phyloP scores from a whole-genome alignment of 192 early-diverging fungal species.

The Backusella westeae region DNA sequence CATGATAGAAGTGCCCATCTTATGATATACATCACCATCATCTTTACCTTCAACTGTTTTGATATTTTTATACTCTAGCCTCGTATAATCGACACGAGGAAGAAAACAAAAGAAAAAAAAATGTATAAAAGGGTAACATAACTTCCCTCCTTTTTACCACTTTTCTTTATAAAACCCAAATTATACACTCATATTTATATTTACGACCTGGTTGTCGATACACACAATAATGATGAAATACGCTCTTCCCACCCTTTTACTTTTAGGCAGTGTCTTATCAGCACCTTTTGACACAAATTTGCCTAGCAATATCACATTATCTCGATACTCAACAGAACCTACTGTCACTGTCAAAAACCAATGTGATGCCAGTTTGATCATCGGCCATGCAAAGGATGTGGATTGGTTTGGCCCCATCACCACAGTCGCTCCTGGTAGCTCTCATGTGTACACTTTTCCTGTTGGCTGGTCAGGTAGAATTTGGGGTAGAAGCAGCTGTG shows the following conservation, averaged over 20 bases:
- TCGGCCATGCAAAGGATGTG: constrained; percentile 19
- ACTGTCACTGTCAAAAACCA: constrained; percentile 23
- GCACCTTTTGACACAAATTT: neutral
- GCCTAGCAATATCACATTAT: neutral
- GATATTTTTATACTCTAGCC: neutral
- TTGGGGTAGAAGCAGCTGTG: constrained; percentile 27
- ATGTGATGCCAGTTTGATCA: neutral
- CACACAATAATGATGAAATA: neutral
- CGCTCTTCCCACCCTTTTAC: neutral
- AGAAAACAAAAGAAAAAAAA: neutral
- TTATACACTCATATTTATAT: neutral
- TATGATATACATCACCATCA: neutral
- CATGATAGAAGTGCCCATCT: no score
- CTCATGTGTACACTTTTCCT: constrained; percentile 3
- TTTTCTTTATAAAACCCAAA: neutral
- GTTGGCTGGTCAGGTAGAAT: constrained; percentile 26
- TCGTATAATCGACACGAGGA: neutral
- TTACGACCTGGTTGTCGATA: neutral
- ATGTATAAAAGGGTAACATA: neutral
- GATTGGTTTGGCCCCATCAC: constrained; percentile 12
- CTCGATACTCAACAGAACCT: neutral
- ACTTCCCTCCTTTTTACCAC: neutral
- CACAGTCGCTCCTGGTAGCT: constrained; percentile 7
- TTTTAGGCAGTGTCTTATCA: neutral
- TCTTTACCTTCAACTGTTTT: neutral